Conservation (phyloP, 768 basidiomycete genomes). For the Pleurotus ostreatus region DNA sequence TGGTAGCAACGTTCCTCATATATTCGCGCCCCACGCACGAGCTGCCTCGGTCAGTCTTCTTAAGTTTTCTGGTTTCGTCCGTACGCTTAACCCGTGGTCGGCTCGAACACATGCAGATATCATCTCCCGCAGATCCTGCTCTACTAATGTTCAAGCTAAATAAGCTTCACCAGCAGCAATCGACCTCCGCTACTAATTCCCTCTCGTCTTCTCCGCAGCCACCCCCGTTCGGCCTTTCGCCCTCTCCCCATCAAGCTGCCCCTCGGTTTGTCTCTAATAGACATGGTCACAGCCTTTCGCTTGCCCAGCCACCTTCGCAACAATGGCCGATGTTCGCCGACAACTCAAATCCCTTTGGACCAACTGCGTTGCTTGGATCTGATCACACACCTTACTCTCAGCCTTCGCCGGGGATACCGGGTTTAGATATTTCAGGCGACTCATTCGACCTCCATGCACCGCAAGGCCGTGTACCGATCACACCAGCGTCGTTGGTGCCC, state of each 20-base stretch:
- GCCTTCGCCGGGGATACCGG: slow-evolving; percentile 15
- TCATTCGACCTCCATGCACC: slow-evolving; percentile 42
- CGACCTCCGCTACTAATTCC: slow-evolving; percentile 46
- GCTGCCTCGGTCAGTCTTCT: slow-evolving; percentile 70
- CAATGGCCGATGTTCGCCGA: slow-evolving; percentile 29
- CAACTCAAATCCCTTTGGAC: slow-evolving; percentile 65
- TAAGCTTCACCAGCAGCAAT: slow-evolving; percentile 75
- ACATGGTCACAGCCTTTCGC: slow-evolving; percentile 73
- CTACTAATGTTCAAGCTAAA: slow-evolving; percentile 79
- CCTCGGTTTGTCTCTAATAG: slow-evolving; percentile 42
- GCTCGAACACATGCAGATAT: slow-evolving; percentile 51
- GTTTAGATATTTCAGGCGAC: slow-evolving; percentile 8
- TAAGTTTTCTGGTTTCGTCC: slow-evolving; percentile 15
- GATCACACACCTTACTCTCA: slow-evolving; percentile 30
- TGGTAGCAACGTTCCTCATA: slow-evolving; percentile 50
- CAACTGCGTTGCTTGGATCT: slow-evolving; percentile 48
- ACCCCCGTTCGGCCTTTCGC: slow-evolving; percentile 43
- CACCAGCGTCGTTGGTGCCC: slow-evolving; percentile 27
- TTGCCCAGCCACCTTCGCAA: slow-evolving; percentile 54
- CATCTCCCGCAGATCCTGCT: slow-evolving; percentile 86
- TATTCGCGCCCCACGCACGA: slow-evolving; percentile 74
- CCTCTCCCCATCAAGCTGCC: slow-evolving; percentile 41
- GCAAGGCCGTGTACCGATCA: slow-evolving; percentile 49
- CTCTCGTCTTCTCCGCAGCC: slow-evolving; percentile 59
- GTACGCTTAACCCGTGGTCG: slow-evolving; percentile 16